Base-by-base conservation (phyloP, 192 early-diverging fungal genomes). In the Backusella luteola region DNA sequence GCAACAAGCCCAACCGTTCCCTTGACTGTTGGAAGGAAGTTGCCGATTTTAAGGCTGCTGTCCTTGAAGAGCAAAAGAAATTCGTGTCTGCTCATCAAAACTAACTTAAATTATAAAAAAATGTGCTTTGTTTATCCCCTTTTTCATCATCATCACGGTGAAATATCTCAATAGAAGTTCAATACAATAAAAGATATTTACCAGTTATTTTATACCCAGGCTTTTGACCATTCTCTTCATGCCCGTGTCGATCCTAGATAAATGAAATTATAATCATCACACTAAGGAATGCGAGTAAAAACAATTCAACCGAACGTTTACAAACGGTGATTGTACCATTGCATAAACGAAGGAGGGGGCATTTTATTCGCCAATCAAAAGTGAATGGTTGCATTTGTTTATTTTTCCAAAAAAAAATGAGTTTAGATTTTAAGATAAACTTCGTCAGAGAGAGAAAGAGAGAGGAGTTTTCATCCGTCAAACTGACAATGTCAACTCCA, bases 11-110 rank as follows among this genome's bases (percentile, higher is more conserved):
- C 11, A 34, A 21, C 7, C 71, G 77, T 35, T 66, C 77, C 41
- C 52, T 79, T 66, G 77, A 79, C 59, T 79, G 77, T 67, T 79
- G 77, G 77, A 49, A 73, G 39, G 73, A 79, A 69, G 77, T 79
- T 42, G 72, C 38, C 15, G 32, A 53, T 34, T 79, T 79, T 44
- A 79, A 79, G 49, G 66, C 69, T 71, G 72, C 77, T 34, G 77
- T 79, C 69, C 67, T 52, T 26, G 49, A 69, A 21, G 77, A 72
- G 35, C 77, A 79, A 71, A 73, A 70, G 67, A 73, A 79, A 35
- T 79, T 79, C 12, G 42, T 71, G 23, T 39, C 69, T 46, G 21
- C 69, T 71, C 69, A 71, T 17, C 69, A 71, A 71, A 56, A 56
- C 19, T 56, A 56, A 56, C 8, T 17, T 56, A 56, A 56, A 56